These are phyloP conservation scores for Rauvolfia tetraphylla DNA, from an alignment of 257 asterid genomes.

Conservation along the genomic window DNA sequence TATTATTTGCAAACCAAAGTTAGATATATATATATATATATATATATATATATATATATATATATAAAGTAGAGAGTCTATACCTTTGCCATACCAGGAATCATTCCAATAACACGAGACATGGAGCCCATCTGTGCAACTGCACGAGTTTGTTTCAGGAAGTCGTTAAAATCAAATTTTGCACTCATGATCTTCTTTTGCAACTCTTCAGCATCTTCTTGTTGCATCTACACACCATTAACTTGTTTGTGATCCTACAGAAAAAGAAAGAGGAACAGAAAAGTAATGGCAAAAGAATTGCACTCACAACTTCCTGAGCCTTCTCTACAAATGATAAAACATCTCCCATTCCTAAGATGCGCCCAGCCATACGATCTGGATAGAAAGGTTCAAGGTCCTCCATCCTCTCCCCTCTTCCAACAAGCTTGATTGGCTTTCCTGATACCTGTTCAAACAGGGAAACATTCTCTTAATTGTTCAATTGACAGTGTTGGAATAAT, in stretches of 20 bases:
- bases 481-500: background rate
- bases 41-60: constrained; percentile 2
- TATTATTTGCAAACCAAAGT: constrained; percentile 39
- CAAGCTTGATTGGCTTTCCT: constrained; percentile 98
- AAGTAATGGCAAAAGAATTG: constrained; percentile 12
- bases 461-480: background rate
- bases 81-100: constrained; percentile 99
- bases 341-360: constrained; percentile 98
- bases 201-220: constrained; percentile 97
- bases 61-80: constrained; percentile 11
- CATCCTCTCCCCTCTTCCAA: constrained; percentile 99
- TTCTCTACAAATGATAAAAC: constrained; percentile 96
- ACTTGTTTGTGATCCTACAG: constrained; percentile 11
- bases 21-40: constrained; percentile 5
- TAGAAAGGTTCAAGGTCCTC: constrained; percentile 99
- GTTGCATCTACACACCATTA: constrained; percentile 62
- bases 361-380: constrained; percentile 99
- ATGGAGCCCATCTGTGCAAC: constrained; percentile 95
- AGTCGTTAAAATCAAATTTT: constrained; percentile 92
- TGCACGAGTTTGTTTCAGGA: constrained; percentile 93
- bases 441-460: constrained; percentile 53
- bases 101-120: constrained; percentile 98
- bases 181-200: constrained; percentile 98
- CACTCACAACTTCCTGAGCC: constrained; percentile 96
- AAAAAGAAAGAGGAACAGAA: background rate